Evolutionary conservation across 1,139 yeast species (phyloP), one percentile per base, ranked within the genome.

Genomic region (Suzukiozyma palmioleophila): DNA sequence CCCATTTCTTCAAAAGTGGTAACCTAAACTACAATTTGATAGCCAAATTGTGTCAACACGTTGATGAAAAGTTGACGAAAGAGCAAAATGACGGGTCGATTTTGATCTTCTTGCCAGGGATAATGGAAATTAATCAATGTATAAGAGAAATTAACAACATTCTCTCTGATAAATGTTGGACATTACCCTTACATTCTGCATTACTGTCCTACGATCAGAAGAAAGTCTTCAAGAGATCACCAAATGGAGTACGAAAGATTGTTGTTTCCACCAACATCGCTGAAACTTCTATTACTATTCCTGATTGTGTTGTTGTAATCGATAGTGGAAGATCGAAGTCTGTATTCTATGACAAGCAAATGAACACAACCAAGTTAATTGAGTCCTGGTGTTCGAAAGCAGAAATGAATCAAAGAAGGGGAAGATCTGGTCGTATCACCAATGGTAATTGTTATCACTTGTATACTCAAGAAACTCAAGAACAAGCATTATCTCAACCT

Each of bases 371-470:
- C 0, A 77, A 77, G 44, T 69, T 92, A 33, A 70, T 81, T 3
- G 97, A 90, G 54, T 71, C 75, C 3, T 90, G 96, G 89, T 88
- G 90, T 27, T 90, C 97, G 0, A 77, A 76, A 47, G 97, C 97
- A 0, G 96, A 95, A 54, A 82, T 84, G n/a, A 77, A 80, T 32
- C 98, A 92, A 60, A 76, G 98, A 62, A 73, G 96, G 56, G 98
- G 98, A 57, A 86, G 98, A 69, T 94, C 97, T n/a, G 98, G 98
- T 47, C 92, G 98, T 75, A 89, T 90, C 12, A 76, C 82, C 22
- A 72, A 71, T 25, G 98, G 98, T 43, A 68, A 69, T 10, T 89
- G 97, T 47, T 92, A 80, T 62, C 90, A 86, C 54, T 59, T 92
- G 35, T 92, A 79, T 59, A 83, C 97, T 0, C 62, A 66, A 39